Conservation (phyloP, 106 monocot species). For the Phalaenopsis aphrodite region DNA sequence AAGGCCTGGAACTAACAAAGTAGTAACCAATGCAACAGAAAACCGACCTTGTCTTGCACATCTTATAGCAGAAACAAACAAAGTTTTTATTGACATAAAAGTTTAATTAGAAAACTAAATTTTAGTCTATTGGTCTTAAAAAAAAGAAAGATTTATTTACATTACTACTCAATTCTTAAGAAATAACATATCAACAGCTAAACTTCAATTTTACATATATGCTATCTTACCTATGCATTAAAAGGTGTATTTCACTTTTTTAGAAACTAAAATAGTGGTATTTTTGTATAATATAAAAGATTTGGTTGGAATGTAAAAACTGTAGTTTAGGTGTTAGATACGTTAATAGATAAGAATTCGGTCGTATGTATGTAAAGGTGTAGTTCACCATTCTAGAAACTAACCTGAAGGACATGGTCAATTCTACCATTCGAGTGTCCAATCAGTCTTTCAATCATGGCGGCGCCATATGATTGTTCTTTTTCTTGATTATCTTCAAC, state of each 20-base stretch:
- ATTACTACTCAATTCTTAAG: too few relatives aligned
- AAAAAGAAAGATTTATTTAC: too few relatives aligned
- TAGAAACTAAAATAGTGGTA: too few relatives aligned
- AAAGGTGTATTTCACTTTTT: too few relatives aligned
- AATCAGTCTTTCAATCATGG: slow-evolving; percentile 86
- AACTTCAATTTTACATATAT: too few relatives aligned
- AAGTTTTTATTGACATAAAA: not conserved
- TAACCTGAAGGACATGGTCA: slow-evolving; percentile 93
- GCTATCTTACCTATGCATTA: too few relatives aligned
- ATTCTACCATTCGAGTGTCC: slow-evolving; percentile 67
- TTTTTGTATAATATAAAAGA: too few relatives aligned
- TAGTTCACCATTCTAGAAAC: not conserved
- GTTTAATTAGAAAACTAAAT: not conserved
- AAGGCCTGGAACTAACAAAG: not conserved
- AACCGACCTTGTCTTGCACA: not conserved
- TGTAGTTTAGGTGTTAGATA: not conserved
- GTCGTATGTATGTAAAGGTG: too few relatives aligned
- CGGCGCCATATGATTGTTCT: slow-evolving; percentile 69
- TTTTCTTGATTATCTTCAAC: slow-evolving; percentile 22
- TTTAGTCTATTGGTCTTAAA: not conserved
- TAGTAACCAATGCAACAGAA: not conserved
- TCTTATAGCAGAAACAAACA: not conserved
- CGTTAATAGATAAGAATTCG: too few relatives aligned
- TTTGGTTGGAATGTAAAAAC: not conserved
- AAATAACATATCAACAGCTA: too few relatives aligned